phyloP scores from a whole-genome alignment of 371 early-diverging fungal genomes.

The Mucor sp. region DNA sequence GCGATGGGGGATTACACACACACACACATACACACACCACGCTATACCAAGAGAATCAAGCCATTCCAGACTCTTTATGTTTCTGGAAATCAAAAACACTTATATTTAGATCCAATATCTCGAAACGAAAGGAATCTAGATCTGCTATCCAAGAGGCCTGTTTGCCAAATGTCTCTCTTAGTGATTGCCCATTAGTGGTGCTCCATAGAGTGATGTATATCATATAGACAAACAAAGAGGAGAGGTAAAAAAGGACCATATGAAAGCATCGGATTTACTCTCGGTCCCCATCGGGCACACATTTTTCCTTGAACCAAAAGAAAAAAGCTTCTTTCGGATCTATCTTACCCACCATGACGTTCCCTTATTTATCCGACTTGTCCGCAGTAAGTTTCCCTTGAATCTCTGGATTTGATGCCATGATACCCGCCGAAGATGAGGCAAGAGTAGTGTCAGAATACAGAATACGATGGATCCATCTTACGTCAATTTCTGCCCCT shows the following conservation, averaged over 20 bases:
- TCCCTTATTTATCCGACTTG: conserved; percentile 15
- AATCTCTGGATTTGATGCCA: not conserved
- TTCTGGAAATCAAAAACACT: not conserved
- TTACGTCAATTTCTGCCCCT: not conserved
- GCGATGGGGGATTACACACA: not conserved
- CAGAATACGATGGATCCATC: not conserved
- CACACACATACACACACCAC: not conserved
- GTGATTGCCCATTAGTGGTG: not conserved
- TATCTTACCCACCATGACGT: conserved; percentile 17
- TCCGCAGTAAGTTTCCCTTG: conserved; percentile 11
- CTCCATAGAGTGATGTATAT: not conserved
- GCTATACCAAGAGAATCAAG: not conserved
- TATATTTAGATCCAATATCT: not conserved
- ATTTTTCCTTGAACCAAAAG: conserved; percentile 14
- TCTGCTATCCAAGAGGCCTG: not conserved
- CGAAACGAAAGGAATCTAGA: not conserved
- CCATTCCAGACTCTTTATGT: not conserved
- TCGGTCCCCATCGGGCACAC: conserved; percentile 20
- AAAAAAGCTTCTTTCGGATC: conserved; percentile 6
- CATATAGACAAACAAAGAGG: not conserved
- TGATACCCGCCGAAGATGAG: not conserved
- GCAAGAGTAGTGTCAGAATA: not conserved
- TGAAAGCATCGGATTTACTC: conserved; percentile 12
- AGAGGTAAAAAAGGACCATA: conserved; percentile 4
- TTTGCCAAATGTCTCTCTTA: not conserved